These are phyloP conservation scores for Sanguinoderma infundibulare DNA, from an alignment of 1,284 basidiomycete species.

Conservation along the genomic window DNA sequence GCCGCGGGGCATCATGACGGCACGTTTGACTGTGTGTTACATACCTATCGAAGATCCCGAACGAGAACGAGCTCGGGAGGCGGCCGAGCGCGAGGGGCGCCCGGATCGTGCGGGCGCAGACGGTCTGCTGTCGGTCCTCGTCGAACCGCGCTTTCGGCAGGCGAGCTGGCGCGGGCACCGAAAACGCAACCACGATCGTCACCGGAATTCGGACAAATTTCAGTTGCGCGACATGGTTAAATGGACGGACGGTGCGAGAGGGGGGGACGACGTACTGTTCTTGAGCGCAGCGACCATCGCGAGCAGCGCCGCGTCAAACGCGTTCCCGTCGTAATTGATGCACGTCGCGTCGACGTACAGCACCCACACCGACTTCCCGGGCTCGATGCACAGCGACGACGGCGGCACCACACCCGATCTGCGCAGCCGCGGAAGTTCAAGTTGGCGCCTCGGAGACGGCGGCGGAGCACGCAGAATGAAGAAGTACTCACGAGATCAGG, in stretches of 20 bases:
- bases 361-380: conserved; percentile 85
- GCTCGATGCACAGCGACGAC: conserved; percentile 78
- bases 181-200: not conserved
- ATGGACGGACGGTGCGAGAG: not conserved
- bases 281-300: conserved; percentile 87
- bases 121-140: conserved; percentile 67
- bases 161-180: conserved; percentile 55
- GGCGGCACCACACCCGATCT: conserved; percentile 76
- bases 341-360: conserved; percentile 94
- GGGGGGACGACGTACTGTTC: conserved; percentile 66
- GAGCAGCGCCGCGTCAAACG: conserved; percentile 87
- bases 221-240: no score
- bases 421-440: not conserved
- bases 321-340: conserved; percentile 97
- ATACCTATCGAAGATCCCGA: conserved; percentile 84
- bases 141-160: conserved; percentile 79
- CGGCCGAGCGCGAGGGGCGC: conserved; percentile 52
- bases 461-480: not conserved
- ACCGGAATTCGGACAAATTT: not conserved
- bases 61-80: conserved; percentile 69
- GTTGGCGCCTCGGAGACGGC: no score
- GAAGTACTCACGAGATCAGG: conserved; percentile 62
- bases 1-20: no score
- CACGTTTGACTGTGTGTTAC: conserved; percentile 30
- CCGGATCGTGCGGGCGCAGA: conserved; percentile 63